Percentiles rank a stretch among this genome's conserved stretches.
phyloP scores from a whole-genome alignment of 371 early-diverging fungal species.

The Lichtheimia corymbifera region DNA sequence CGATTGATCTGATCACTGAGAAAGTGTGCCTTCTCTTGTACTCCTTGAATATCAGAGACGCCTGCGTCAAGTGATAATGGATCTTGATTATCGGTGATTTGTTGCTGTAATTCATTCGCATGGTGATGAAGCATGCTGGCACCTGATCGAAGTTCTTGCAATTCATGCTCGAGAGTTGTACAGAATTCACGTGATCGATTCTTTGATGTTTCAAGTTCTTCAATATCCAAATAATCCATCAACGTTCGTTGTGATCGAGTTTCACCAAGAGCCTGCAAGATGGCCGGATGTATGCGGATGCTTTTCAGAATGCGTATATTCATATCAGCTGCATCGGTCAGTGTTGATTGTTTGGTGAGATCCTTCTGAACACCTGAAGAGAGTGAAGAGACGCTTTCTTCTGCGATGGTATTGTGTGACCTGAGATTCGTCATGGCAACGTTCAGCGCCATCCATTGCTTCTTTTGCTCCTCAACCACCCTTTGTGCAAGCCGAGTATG shows the following conservation, averaged over 20 bases:
- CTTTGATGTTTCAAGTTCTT: slow-evolving; percentile 13
- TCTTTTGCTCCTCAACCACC: slow-evolving; percentile 52
- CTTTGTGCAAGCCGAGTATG: slow-evolving; percentile 49
- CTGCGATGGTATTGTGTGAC: slow-evolving; percentile 38
- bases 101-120: slow-evolving; percentile 24
- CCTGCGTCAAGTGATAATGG: slow-evolving; percentile 29
- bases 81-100: slow-evolving; percentile 29
- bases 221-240: slow-evolving; percentile 31
- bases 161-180: slow-evolving; percentile 16
- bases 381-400: slow-evolving; percentile 18
- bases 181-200: slow-evolving; percentile 22
- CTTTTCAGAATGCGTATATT: slow-evolving; percentile 30
- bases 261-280: slow-evolving; percentile 5
- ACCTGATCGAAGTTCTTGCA: slow-evolving; percentile 22
- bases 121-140: slow-evolving; percentile 15
- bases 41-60: slow-evolving; percentile 29
- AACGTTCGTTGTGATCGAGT: slow-evolving; percentile 7
- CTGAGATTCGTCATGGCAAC: slow-evolving; percentile 64
- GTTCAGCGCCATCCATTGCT: slow-evolving; percentile 58
- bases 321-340: slow-evolving; percentile 20
- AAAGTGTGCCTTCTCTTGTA: slow-evolving; percentile 20
- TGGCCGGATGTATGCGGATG: slow-evolving; percentile 30
- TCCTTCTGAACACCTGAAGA: slow-evolving; percentile 24
- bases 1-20: slow-evolving; percentile 37
- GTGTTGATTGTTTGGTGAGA: slow-evolving; percentile 17